These are phyloP conservation scores for Mariannaea elegans DNA, from an alignment of 2,329 filamentous ascomycete genomes.

Conservation along the genomic window DNA sequence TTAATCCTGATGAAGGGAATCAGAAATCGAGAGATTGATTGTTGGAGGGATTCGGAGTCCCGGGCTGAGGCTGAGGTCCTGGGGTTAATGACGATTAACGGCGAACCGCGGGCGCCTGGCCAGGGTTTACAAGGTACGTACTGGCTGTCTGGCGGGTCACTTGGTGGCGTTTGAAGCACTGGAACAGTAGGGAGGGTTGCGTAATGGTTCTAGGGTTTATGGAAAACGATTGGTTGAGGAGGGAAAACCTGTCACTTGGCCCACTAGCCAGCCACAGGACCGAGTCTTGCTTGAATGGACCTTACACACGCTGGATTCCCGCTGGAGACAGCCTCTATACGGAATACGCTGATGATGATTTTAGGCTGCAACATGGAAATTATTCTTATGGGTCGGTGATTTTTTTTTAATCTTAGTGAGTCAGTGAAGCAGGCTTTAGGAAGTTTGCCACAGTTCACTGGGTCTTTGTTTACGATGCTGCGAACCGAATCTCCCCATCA, in stretches of 20 bases:
- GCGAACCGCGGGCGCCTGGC: background rate
- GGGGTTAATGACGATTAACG: constrained; percentile 32
- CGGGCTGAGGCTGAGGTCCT: constrained; percentile 25
- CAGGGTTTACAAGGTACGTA: no score
- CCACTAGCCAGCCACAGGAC: constrained; percentile 26
- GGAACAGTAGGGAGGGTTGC: constrained; percentile 15
- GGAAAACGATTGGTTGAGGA: constrained; percentile 1
- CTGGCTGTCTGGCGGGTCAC: constrained; percentile 17
- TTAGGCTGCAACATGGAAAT: no score
- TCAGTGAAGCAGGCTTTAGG: no score
- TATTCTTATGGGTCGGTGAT: no score
- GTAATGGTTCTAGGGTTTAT: constrained; percentile 4
- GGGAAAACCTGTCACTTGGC: background rate
- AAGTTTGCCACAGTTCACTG: no score
- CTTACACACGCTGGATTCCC: background rate
- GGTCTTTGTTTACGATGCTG: no score
- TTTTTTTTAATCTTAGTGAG: no score
- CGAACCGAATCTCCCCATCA: no score
- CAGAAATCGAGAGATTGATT: constrained; percentile 9
- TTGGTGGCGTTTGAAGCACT: constrained; percentile 6
- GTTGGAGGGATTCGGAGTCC: constrained; percentile 8
- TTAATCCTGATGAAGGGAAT: constrained; percentile 9
- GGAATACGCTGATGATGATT: background rate
- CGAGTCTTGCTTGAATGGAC: constrained; percentile 21
- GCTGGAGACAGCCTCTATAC: constrained; percentile 24